Evolutionary conservation across 177 flowering plant genomes (phyloP).

Genomic region (Vitis hybrid): DNA sequence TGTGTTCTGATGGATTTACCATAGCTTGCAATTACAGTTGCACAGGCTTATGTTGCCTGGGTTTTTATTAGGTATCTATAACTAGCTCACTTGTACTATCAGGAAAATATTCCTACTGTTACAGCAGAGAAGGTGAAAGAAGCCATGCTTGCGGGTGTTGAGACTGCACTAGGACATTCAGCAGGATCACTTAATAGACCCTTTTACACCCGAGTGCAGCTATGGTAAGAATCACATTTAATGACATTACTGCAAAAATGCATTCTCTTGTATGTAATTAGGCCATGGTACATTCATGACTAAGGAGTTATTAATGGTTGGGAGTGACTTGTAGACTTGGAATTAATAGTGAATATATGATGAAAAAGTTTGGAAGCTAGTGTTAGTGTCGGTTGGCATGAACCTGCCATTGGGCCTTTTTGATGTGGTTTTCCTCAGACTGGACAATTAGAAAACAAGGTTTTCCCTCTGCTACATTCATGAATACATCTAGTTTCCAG

Average conservation of each 20-base stretch:
- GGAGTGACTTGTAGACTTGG: too few species aligned
- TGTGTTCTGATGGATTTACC: too few species aligned
- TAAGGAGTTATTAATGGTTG: too few species aligned
- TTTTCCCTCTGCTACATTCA: too few species aligned
- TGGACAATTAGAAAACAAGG: too few species aligned
- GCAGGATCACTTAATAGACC: conserved; percentile 74
- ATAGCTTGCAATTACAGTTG: not conserved
- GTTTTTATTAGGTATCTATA: not conserved
- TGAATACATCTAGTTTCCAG: too few species aligned
- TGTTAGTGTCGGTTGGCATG: too few species aligned
- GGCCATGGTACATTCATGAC: not conserved
- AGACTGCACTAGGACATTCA: conserved; percentile 68
- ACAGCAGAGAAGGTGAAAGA: conserved; percentile 82
- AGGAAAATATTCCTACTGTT: conserved; percentile 85
- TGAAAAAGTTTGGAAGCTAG: too few species aligned
- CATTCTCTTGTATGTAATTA: not conserved
- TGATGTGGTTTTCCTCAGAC: too few species aligned
- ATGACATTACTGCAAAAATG: not conserved
- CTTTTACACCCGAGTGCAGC: conserved; percentile 61
- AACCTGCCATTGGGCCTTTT: too few species aligned
- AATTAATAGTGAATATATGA: too few species aligned
- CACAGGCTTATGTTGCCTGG: too few species aligned
- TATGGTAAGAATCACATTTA: conserved; percentile 54
- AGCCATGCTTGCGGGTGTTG: conserved; percentile 82
- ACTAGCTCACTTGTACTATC: conserved; percentile 9